Percentiles rank a stretch among this genome's conserved stretches.
phyloP scores from a whole-genome alignment of 2,329 filamentous ascomycete genomes.

The Penicillium psychrosexuale region DNA sequence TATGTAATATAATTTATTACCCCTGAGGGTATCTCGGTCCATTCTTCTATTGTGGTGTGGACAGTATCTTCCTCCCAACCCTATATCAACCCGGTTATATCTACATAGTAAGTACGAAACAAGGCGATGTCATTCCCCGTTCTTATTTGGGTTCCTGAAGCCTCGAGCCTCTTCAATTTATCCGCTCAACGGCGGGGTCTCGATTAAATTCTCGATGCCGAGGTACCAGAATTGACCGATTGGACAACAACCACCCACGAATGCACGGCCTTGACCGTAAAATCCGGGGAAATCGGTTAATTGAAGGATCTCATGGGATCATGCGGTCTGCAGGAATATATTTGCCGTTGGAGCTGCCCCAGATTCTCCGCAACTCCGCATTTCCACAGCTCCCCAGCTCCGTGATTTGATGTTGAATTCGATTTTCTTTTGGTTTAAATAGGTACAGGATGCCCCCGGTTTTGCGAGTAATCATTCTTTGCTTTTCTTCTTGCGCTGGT shows the following conservation, averaged over 20 bases:
- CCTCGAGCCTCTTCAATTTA: neutral
- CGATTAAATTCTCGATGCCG: neutral
- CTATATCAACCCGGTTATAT: neutral
- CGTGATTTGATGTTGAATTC: neutral
- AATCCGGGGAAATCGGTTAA: slow-evolving; percentile 13
- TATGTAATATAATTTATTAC: neutral
- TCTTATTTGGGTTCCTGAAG: neutral
- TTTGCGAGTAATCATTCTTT: slow-evolving; percentile 3
- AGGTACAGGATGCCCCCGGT: neutral
- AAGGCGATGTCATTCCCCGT: neutral
- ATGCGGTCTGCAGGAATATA: neutral
- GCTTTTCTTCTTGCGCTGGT: neutral
- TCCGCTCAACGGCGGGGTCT: neutral
- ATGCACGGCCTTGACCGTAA: neutral
- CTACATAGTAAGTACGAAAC: neutral
- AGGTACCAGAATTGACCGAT: neutral
- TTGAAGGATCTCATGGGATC: neutral
- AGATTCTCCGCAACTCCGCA: slow-evolving; percentile 7
- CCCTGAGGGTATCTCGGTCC: neutral
- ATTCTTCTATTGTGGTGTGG: neutral
- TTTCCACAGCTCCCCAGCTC: neutral
- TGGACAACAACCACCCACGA: neutral
- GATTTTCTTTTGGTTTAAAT: slow-evolving; percentile 1
- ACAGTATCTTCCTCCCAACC: neutral
- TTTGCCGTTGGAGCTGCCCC: slow-evolving; percentile 2